Evolutionary conservation across 1,284 basidiomycete genomes (phyloP).

Genomic region (Schizophyllum commune): DNA sequence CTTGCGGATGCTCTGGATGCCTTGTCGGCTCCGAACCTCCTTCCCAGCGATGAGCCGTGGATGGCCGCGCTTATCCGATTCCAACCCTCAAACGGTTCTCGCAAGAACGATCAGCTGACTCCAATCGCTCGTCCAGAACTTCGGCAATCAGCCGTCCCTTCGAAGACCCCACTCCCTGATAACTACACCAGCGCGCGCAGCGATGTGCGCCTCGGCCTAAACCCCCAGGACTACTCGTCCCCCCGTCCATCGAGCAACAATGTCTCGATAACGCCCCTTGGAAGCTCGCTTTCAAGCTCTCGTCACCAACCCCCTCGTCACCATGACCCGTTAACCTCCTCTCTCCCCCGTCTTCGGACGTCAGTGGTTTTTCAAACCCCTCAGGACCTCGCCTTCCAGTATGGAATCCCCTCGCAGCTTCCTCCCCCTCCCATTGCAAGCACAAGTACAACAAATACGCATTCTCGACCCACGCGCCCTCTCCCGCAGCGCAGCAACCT

Average conservation of each 20-base stretch:
- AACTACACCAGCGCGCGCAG: not conserved
- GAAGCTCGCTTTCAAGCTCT: slow-evolving; percentile 34
- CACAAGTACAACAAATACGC: not conserved
- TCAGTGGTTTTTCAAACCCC: slow-evolving; percentile 14
- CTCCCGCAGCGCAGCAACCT: not conserved
- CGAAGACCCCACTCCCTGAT: not conserved
- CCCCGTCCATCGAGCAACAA: not conserved
- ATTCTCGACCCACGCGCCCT: not conserved
- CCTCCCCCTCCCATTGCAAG: slow-evolving; percentile 2
- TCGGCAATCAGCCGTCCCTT: not conserved
- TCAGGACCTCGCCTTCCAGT: slow-evolving; percentile 12
- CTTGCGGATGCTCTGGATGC: not conserved
- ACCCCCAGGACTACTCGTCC: not conserved
- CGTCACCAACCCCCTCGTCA: slow-evolving; percentile 15
- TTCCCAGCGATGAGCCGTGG: not conserved
- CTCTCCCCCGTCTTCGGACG: slow-evolving; percentile 33
- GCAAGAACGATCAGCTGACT: not conserved
- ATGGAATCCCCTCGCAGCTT: slow-evolving; percentile 13
- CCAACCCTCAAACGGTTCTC: not conserved
- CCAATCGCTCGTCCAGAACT: not conserved
- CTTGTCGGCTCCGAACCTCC: not conserved
- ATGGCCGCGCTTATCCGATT: not conserved
- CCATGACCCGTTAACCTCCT: slow-evolving; percentile 33
- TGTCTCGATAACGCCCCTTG: slow-evolving; percentile 20
- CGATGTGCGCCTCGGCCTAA: not conserved